Evolutionary conservation across 768 basidiomycete genomes (phyloP), one percentile per base, ranked within the genome.

Genomic region (Solioccasus polychromus): DNA sequence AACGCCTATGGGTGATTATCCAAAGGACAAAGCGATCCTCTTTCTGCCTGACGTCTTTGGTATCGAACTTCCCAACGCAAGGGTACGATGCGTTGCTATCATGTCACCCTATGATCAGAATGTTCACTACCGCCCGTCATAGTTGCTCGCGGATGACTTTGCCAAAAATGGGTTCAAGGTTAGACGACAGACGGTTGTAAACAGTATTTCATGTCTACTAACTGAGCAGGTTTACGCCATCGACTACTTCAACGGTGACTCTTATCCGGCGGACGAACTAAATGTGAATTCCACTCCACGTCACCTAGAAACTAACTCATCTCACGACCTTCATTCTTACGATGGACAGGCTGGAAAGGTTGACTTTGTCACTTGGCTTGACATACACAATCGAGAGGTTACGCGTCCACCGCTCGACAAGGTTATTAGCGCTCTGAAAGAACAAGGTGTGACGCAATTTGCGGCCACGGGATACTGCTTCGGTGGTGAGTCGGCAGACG

Each of bases 381-480:
- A 28, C 4, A 67, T 53, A 0, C 83, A 85, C 49, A 59, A 57
- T 7, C 20, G 50, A 14, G 69, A 57, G 0, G 29, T 57, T 10
- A 78, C 76, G 2, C 76, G 77, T 11, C 78, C 79, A 2, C 11
- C 55, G 3, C 51, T 86, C 22, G 74, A 86, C 64, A 77, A 74
- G 39, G 78, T 84, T 35, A 70, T 85, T 25, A 62, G 59, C 4
- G 76, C 69, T 0, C 73, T 90, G 48, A 82, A 80, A 58, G 75
- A 64, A 25, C 56, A 76, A 49, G 87, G 85, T 2, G 68, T 88
- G 18, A 78, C 70, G 2, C 60, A 60, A 7, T 74, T 89, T 45
- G 84, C 68, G 0, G 79, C 80, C 0, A 75, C 76, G 5, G 85
- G 83, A 3, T 88, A 80, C 69, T 90, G 88, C 69, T 82, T 77